Conservation (phyloP, 495 filamentous ascomycete species). For the Oidiodendron maius region DNA sequence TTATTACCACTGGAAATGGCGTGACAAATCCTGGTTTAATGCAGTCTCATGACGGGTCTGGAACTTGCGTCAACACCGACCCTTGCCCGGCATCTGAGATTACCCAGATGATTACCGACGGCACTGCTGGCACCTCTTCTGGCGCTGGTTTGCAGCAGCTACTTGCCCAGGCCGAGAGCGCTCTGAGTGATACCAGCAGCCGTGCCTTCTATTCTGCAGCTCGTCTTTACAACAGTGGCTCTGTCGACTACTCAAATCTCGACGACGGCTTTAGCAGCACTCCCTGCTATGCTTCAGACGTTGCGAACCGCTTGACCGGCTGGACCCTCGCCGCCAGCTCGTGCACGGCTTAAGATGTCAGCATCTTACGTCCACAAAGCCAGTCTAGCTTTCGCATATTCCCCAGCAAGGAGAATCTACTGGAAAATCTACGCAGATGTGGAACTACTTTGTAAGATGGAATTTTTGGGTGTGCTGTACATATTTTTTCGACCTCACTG, state of each 20-base stretch:
- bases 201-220: conserved; percentile 45
- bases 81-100: conserved; percentile 1
- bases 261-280: conserved; percentile 19
- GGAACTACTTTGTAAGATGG: too few species aligned
- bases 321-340: neutral
- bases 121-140: neutral
- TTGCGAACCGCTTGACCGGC: conserved; percentile 40
- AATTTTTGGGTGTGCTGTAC: too few species aligned
- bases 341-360: too few species aligned
- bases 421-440: too few species aligned
- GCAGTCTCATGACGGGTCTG: conserved; percentile 43
- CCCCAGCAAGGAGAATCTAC: too few species aligned
- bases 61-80: conserved; percentile 44
- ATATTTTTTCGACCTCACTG: too few species aligned
- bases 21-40: conserved; percentile 48
- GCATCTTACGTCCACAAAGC: too few species aligned
- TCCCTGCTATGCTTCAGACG: conserved; percentile 47
- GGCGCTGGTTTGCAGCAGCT: conserved; percentile 1
- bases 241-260: neutral
- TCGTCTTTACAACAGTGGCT: conserved; percentile 50
- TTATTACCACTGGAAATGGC: conserved; percentile 36
- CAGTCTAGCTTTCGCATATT: too few species aligned
- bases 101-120: neutral
- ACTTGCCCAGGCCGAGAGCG: conserved; percentile 27
- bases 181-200: conserved; percentile 28